Percentiles rank a stretch among this genome's conserved stretches.
phyloP scores from a whole-genome alignment of 495 filamentous ascomycete genomes.

The Cercophora scortea region DNA sequence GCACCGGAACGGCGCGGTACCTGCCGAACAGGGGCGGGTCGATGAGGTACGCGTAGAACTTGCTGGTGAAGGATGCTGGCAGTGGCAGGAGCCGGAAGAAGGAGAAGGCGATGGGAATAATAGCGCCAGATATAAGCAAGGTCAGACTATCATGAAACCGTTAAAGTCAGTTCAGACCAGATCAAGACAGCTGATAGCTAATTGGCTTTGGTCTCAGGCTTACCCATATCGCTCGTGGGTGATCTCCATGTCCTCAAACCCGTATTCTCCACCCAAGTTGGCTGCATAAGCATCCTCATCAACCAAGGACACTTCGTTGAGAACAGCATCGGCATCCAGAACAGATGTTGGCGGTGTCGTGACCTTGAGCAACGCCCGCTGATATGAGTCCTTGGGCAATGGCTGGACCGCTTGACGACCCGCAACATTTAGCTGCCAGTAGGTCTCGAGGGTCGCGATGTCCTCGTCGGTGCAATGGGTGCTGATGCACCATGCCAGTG shows the following conservation, averaged over 20 bases:
- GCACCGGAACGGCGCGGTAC: neutral
- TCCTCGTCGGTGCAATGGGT: slow-evolving; percentile 1
- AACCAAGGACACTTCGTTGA: too few species aligned
- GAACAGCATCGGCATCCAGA: too few species aligned
- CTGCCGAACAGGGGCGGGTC: slow-evolving; percentile 13
- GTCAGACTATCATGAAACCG: too few species aligned
- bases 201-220: too few species aligned
- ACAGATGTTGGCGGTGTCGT: too few species aligned
- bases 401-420: neutral
- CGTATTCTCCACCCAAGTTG: too few species aligned
- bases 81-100: neutral
- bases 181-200: too few species aligned
- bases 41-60: slow-evolving; percentile 1
- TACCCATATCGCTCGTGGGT: too few species aligned
- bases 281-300: too few species aligned
- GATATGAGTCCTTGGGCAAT: neutral
- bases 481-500: slow-evolving; percentile 4
- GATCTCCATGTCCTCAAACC: too few species aligned
- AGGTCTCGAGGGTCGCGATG: slow-evolving; percentile 1
- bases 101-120: neutral
- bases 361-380: slow-evolving; percentile 1
- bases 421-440: slow-evolving; percentile 1
- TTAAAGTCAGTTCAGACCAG: too few species aligned
- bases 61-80: neutral
- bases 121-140: neutral